Evolutionary conservation across 1,284 basidiomycete genomes (phyloP), one percentile per base, ranked within the genome.

Genomic region (Coniferiporia weirii): DNA sequence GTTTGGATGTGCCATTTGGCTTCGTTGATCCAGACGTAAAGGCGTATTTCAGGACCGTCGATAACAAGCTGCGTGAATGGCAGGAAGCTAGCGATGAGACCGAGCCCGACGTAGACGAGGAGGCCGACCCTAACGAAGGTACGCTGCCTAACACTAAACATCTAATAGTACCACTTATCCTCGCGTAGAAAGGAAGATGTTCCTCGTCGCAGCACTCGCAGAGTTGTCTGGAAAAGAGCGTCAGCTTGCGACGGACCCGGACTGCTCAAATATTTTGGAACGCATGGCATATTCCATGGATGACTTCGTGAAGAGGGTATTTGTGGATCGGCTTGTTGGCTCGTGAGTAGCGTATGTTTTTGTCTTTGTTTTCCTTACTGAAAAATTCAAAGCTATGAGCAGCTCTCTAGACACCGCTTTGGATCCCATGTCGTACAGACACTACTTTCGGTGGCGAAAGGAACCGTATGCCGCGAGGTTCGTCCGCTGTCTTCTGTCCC

Each of bases 351-450:
- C 57, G 15, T 60, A 7, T 48, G 10, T 13, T 19, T 48, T 20
- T 50, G 35, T 49, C 4, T 27, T 50, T 32, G 56, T 46, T 6
- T 62, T 56, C 32, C 50, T 48, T 63, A 46, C 56, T 12, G 9
- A 9, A 52, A 49, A 19, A 45, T 20, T 59, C 38, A 40, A 40
- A 91, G 89, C 15, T 91, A 85, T 65, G 84, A 84, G 62, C 70
- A 77, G 46, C 77, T 96, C 15, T 76, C 84, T 40, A 83, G 79
- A 66, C 91, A 97, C 68, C 82, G 94, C 20, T 95, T 94, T 73
- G 92, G 89, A 15, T 95, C 92, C 22, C 95, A 97, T 80, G 94
- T 96, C 8, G 87, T 89, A 64, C 94, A 97, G 71, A 96, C 93
- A 0, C 75, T 95, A 63, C 79, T 96, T 64, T 80, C 80, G 3